Base-by-base conservation (phyloP, 2,329 filamentous ascomycete genomes). In the Geosmithia flava region DNA sequence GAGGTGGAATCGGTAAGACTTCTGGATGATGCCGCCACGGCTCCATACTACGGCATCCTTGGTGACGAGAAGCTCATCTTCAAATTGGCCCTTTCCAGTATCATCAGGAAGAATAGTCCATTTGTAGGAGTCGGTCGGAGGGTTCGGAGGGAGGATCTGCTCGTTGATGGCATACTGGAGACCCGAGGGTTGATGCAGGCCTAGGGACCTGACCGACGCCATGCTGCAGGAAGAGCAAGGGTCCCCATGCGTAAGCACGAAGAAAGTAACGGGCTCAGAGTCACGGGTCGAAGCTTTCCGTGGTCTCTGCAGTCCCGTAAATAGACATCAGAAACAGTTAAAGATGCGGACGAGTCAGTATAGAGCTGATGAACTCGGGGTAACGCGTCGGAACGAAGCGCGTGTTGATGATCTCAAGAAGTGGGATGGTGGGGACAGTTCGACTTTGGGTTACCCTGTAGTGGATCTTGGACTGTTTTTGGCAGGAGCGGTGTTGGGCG, bases 191-290 rank as follows among this genome's bases (percentile, higher is more conserved):
- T 85, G 82, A 71, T 97, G 91, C 60, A 95, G 75, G 64, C 93
- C 93, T 59, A 96, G 78, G 54, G 91, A 96, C 65, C 81, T 86
- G 68, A 96, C 80, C 62, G 85, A 82, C 56, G 91, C 91, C 94
- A 98, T 98, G 47, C 55, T 58, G 56, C 46, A 48, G 49, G 53
- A 52, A 20, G 20, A 37, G 33, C 11, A 37, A 37, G 11, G 15
- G 33, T 37, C 10, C 33, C 33, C 33, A 37, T 37, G 33, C 33
- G 33, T 13, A 16, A 3, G 6, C 3, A 11, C 33, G 33, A 37
- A 16, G 33, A 37, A 11, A 16, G 33, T 37, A 7, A 11, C 33
- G 10, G 10, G 11, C 3, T 37, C 33, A 37, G 33, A 37, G 33
- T 3, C 15, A 16, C 33, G 13, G 29, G 15, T 37, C 15, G 11